Base-by-base conservation (phyloP, 306 rosid genomes). In the Ochetophila trinervis region DNA sequence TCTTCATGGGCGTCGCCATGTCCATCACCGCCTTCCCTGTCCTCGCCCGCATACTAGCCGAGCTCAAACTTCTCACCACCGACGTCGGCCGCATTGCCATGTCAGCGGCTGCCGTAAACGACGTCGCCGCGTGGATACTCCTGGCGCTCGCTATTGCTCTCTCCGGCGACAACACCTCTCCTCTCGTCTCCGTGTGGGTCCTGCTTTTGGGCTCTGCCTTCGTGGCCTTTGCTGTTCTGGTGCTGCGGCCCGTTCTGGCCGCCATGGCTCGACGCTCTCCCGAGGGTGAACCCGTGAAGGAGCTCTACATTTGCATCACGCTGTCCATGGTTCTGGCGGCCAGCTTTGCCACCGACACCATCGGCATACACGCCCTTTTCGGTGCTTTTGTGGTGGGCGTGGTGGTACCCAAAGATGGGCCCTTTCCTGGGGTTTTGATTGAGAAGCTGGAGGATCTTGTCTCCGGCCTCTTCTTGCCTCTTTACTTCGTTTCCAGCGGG, bases 1-100 rank as follows among this genome's bases (percentile, higher is more conserved):
- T 88, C 45, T 88, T 88, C 81, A 88, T 85, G 87, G 95, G 95
- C 0, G 95, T 88, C 14, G 80, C 95, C 14, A 76, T 88, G 54
- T 88, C 95, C 30, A 85, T 88, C 57, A 88, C 95, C 0, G 95
- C 95, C 2, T 88, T 88, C 20, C 91, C 95, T 0, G 91, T 88
- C 50, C 84, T 88, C 0, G 88, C 95, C 18, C 83, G 95, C 13
- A 88, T 88, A 78, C 85, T 87, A 0, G 90, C 94, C 13, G 94
- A 87, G 82, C 88, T 87, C 65, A 87, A 87, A 53, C 87, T 85
- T 52, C 91, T 88, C 34, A 88, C 95, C 8, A 85, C 95, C 0
- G 85, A 88, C 45, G 79, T 88, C 4, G 95, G 95, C 7, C 85
- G 91, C 59, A 76, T 85, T 0, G 89, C 95, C 8, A 85, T 85